Conservation (phyloP, 257 asterid species). For the Thymus mandschuricus region DNA sequence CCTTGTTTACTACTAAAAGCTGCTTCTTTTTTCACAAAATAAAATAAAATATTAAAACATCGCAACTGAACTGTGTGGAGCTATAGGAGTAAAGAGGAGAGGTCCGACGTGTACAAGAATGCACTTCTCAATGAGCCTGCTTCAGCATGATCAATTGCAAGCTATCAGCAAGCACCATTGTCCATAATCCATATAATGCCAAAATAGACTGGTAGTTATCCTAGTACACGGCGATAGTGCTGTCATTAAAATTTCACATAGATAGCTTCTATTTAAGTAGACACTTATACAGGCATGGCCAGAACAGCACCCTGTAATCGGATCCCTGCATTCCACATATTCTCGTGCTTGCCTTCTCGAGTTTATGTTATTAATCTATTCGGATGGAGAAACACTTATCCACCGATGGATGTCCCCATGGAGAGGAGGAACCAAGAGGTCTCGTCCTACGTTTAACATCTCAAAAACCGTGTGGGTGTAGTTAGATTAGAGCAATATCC, state of each 20-base stretch:
- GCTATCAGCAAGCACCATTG: slow-evolving; percentile 19
- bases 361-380: slow-evolving; percentile 9
- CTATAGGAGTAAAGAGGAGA: neutral
- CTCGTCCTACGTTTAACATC: neutral
- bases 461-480: neutral
- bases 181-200: slow-evolving; percentile 11
- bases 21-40: neutral
- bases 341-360: neutral
- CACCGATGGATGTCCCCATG: slow-evolving; percentile 14
- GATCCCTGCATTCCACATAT: slow-evolving; percentile 21
- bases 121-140: slow-evolving; percentile 21
- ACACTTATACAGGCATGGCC: neutral
- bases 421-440: neutral
- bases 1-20: neutral
- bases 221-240: slow-evolving; percentile 1
- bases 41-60: neutral
- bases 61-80: neutral
- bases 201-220: slow-evolving; percentile 14
- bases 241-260: neutral
- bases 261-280: neutral
- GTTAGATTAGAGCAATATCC: slow-evolving; percentile 10
- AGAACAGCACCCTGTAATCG: neutral
- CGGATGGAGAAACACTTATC: slow-evolving; percentile 11
- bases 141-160: slow-evolving; percentile 13
- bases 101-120: slow-evolving; percentile 1